These are phyloP conservation scores for Xylaria sp. DNA, from an alignment of 2,329 filamentous ascomycete species.

Conservation along the genomic window DNA sequence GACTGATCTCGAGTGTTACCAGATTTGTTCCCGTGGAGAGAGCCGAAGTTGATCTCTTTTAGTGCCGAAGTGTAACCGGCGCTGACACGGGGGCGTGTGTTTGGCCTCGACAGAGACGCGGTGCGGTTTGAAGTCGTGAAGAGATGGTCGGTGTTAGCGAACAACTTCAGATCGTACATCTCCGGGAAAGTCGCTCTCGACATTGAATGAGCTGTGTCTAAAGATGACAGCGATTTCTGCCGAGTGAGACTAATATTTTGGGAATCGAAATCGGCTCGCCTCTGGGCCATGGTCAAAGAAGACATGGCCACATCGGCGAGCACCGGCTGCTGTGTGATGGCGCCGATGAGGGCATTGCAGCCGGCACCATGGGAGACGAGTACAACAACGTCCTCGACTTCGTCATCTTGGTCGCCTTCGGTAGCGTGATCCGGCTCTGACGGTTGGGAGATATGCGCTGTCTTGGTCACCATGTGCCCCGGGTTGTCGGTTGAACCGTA, in stretches of 20 bases:
- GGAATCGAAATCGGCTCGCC: slow-evolving; percentile 61
- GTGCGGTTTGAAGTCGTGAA: slow-evolving; percentile 50
- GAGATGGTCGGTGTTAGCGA: slow-evolving; percentile 80
- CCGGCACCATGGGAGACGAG: slow-evolving; percentile 95
- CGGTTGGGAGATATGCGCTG: slow-evolving; percentile 42
- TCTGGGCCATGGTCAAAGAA: slow-evolving; percentile 87
- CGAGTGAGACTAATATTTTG: slow-evolving; percentile 46
- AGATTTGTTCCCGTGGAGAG: slow-evolving; percentile 54
- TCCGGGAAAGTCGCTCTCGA: slow-evolving; percentile 61
- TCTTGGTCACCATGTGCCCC: slow-evolving; percentile 61
- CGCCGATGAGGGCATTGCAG: slow-evolving; percentile 93
- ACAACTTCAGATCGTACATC: slow-evolving; percentile 77
- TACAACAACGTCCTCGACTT: slow-evolving; percentile 81
- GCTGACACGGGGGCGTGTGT: slow-evolving; percentile 53
- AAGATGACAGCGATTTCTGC: slow-evolving; percentile 39
- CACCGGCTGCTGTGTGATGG: slow-evolving; percentile 89
- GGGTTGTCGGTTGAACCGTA: slow-evolving; percentile 70
- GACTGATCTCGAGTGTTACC: slow-evolving; percentile 57
- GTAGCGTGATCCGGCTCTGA: slow-evolving; percentile 45
- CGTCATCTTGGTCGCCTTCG: slow-evolving; percentile 62
- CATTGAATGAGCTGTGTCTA: slow-evolving; percentile 42
- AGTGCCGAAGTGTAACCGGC: slow-evolving; percentile 51
- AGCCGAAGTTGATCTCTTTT: slow-evolving; percentile 44
- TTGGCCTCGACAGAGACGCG: slow-evolving; percentile 49
- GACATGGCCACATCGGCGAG: slow-evolving; percentile 90